Percentiles rank a stretch among this genome's conserved stretches.
Conservation (phyloP, 2,329 filamentous ascomycete genomes). For the Epicoccum sorghinum region DNA sequence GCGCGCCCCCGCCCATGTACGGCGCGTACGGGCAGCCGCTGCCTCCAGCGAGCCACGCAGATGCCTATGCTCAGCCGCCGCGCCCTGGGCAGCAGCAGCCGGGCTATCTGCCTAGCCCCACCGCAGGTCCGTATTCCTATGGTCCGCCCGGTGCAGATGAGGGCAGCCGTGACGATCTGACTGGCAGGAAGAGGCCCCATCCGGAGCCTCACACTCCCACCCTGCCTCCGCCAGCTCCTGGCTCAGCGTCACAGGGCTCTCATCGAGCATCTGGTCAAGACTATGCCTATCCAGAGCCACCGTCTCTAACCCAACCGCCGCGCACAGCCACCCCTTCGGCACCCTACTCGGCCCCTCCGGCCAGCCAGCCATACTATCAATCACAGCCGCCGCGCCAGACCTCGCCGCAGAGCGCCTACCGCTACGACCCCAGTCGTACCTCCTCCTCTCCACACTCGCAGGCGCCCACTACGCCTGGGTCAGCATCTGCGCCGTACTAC, state of each 20-base stretch:
- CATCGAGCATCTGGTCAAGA: conserved; percentile 43
- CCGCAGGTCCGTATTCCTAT: conserved; percentile 51
- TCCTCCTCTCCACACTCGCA: conserved; percentile 52
- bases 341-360: conserved; percentile 47
- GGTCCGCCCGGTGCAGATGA: conserved; percentile 47
- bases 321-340: conserved; percentile 52
- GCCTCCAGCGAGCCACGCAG: conserved; percentile 45
- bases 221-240: conserved; percentile 56
- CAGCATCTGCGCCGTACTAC: conserved; percentile 41
- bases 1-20: conserved; percentile 57
- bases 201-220: conserved; percentile 59
- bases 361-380: conserved; percentile 50
- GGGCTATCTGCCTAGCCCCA: conserved; percentile 54
- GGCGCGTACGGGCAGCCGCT: conserved; percentile 59
- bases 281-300: conserved; percentile 53
- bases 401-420: conserved; percentile 52
- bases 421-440: conserved; percentile 50
- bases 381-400: conserved; percentile 47
- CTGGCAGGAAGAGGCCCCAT: conserved; percentile 54
- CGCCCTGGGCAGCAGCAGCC: conserved; percentile 39
- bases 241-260: conserved; percentile 49
- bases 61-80: conserved; percentile 45
- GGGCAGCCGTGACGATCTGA: conserved; percentile 45
- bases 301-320: conserved; percentile 52
- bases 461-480: conserved; percentile 45